Conservation (phyloP, 2,329 filamentous ascomycete species). For the Onygenales sp. region DNA sequence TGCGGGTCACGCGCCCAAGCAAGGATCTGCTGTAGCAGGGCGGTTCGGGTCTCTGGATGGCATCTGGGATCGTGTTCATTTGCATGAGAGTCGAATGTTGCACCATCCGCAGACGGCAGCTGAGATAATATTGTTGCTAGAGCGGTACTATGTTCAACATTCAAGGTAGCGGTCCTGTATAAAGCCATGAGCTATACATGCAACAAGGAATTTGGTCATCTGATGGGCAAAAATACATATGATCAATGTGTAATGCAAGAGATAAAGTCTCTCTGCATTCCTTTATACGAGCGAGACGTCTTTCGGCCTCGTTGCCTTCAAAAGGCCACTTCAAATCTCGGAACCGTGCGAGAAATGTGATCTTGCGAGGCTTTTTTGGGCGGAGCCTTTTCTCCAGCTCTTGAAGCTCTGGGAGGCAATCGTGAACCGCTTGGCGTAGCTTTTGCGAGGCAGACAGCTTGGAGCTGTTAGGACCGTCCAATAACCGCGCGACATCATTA, state of each 20-base stretch:
- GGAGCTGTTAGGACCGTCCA: not conserved
- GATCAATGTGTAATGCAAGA: not conserved
- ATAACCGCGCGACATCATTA: not conserved
- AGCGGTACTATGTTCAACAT: not conserved
- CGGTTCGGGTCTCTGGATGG: slow-evolving; percentile 12
- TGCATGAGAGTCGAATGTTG: slow-evolving; percentile 5
- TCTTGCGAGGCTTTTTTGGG: not conserved
- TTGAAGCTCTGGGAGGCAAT: not conserved
- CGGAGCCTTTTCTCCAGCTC: not conserved
- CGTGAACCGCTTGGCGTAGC: not conserved
- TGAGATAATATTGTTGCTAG: not conserved
- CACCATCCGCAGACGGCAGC: slow-evolving; percentile 1
- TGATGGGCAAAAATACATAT: not conserved
- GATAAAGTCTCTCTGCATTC: not conserved
- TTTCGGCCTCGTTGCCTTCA: not conserved
- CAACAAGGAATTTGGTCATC: not conserved
- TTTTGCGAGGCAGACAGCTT: not conserved
- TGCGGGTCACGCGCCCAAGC: slow-evolving; percentile 9
- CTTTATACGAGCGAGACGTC: not conserved
- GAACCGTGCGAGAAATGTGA: not conserved
- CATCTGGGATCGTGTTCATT: slow-evolving; percentile 8
- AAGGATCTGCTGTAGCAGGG: slow-evolving; percentile 14
- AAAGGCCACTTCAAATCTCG: not conserved
- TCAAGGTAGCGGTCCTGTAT: not conserved
- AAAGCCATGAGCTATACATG: not conserved